phyloP scores from a whole-genome alignment of 495 filamentous ascomycete genomes.

The Aspergillus baeticus region DNA sequence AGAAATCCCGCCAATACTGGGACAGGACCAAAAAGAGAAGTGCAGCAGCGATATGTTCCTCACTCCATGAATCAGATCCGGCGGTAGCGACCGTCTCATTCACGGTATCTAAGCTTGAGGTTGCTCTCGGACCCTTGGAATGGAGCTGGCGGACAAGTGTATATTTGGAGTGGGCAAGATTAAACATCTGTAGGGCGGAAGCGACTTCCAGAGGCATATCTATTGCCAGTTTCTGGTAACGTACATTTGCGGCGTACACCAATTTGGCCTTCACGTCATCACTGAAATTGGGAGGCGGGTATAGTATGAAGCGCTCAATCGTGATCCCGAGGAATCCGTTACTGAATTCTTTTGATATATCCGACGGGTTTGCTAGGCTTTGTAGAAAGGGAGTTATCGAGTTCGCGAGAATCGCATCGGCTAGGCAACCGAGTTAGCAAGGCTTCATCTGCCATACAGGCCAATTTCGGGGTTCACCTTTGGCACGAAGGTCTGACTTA shows the following conservation, averaged over 20 bases:
- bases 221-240: constrained; percentile 61
- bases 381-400: constrained; percentile 73
- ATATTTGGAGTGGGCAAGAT: constrained; percentile 63
- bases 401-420: constrained; percentile 77
- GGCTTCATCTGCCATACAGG: constrained; percentile 1
- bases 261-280: constrained; percentile 70
- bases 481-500: constrained; percentile 77
- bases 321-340: constrained; percentile 69
- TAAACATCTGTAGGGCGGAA: constrained; percentile 70
- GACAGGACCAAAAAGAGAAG: constrained; percentile 80
- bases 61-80: constrained; percentile 66
- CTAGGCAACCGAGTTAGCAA: constrained; percentile 47
- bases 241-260: constrained; percentile 60
- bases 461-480: constrained; percentile 58
- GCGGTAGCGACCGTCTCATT: constrained; percentile 65
- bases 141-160: constrained; percentile 76
- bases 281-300: constrained; percentile 78
- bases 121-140: constrained; percentile 63
- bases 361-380: constrained; percentile 58
- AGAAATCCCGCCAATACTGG: constrained; percentile 63
- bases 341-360: constrained; percentile 60
- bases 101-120: constrained; percentile 51
- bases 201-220: constrained; percentile 69
- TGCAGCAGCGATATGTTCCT: constrained; percentile 77
- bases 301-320: constrained; percentile 77